Evolutionary conservation across 2,329 filamentous ascomycete genomes (phyloP), one percentile per base, ranked within the genome.

Genomic region (Cladosporium sp.): DNA sequence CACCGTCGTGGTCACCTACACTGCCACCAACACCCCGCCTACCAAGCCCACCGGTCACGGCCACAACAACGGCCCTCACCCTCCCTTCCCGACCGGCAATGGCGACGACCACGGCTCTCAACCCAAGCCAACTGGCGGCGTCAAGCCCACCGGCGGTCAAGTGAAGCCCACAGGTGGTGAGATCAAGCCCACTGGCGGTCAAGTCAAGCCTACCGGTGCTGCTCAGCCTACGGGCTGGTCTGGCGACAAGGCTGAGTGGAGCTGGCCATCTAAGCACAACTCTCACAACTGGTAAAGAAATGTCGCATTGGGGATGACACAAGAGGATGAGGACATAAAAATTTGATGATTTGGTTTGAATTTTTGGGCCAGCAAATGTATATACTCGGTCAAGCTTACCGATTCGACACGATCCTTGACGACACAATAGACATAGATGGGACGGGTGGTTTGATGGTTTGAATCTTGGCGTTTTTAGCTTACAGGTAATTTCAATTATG

Each of bases 1-100:
- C 17, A 59, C 56, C 17, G 49, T 59, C 17, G 47, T 52, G 12
- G 6, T 59, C 37, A 45, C 56, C 6, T 59, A 59, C 49, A 52
- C 56, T 38, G 20, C 56, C 2, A 59, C 56, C 12, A 5, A 22
- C 47, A 58, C 36, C 7, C 34, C 40, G 2, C 19, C 47, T 4
- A 36, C 19, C 19, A 39, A 28, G 4, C 55, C 55, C 4, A 51
- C 40, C 39, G 47, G 47, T 5, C 51, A 37, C 20, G 30, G 28
- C 14, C 28, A 28, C 30, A 50, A 20, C n/a, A 20, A 43, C n/a
- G 30, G 36, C 47, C 7, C 37, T 17, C n/a, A 30, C n/a, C 45
- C 45, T 11, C 28, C 49, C 14, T 42, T 17, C 50, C 56, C 56
- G 4, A 58, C 56, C 20, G 56, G 19, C 28, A 45, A 38, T 14